These are phyloP conservation scores for Oryza nivara DNA, from an alignment of 176 grass and related monocot genomes.

Conservation along the genomic window DNA sequence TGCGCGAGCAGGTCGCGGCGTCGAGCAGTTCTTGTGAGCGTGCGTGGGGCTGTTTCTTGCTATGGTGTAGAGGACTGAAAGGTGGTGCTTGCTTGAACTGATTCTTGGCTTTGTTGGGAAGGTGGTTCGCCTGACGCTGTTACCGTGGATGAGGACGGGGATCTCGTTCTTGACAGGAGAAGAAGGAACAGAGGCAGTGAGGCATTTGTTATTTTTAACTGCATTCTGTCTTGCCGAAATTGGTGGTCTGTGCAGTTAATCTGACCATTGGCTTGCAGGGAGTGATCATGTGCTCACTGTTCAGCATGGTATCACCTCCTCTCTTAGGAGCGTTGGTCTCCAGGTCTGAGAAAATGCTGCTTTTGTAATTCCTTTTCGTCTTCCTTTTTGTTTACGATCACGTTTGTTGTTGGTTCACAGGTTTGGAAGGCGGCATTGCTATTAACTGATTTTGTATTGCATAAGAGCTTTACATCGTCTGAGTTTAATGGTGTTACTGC, in stretches of 20 bases:
- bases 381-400: not conserved
- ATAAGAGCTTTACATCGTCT: conserved; percentile 64
- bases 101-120: not conserved
- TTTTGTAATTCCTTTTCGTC: not conserved
- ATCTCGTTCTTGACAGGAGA: conserved; percentile 68
- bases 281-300: conserved; percentile 56
- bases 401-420: conserved; percentile 22
- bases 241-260: not conserved
- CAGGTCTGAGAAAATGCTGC: conserved; percentile 45
- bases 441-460: conserved; percentile 69
- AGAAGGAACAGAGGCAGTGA: conserved; percentile 41
- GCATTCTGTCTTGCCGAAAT: not conserved
- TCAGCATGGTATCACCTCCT: conserved; percentile 76
- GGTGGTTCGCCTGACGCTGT: conserved; percentile 19
- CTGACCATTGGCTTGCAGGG: conserved; percentile 41
- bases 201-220: not conserved
- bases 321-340: conserved; percentile 67
- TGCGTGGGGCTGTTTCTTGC: not conserved
- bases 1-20: not conserved
- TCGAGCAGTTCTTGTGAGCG: conserved; percentile 23
- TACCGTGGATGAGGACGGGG: conserved; percentile 72
- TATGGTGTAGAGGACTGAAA: not conserved
- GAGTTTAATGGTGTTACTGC: conserved; percentile 65
- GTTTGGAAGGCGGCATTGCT: conserved; percentile 82
- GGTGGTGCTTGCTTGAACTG: not conserved